A percentile compares a stretch with the other conserved stretches of the same genome.
Evolutionary conservation across 2,329 filamentous ascomycete genomes (phyloP).

Genomic region (Celoporthe dispersa): DNA sequence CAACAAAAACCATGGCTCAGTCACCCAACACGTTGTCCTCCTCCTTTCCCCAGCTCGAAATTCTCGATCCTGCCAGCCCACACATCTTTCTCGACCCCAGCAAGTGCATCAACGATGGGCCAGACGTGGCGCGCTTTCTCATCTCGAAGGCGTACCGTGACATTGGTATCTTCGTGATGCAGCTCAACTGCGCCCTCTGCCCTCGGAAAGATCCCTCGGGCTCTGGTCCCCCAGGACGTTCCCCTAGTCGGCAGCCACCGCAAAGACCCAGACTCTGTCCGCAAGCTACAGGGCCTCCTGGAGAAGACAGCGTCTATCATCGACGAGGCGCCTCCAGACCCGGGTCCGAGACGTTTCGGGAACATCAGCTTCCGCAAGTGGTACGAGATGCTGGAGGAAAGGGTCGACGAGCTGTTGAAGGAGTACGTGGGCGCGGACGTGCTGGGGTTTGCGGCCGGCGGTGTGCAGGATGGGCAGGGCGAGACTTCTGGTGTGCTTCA

Average conservation of each 20-base stretch:
- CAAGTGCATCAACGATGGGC: conserved; percentile 84
- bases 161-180: conserved; percentile 83
- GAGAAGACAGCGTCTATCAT: conserved; percentile 68
- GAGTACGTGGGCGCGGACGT: conserved; percentile 55
- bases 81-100: conserved; percentile 68
- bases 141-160: conserved; percentile 82
- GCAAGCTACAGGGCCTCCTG: conserved; percentile 69
- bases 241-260: conserved; percentile 45
- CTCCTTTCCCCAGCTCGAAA: conserved; percentile 45
- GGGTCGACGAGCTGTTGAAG: conserved; percentile 59
- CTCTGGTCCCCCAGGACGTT: conserved; percentile 50
- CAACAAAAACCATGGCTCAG: background rate
- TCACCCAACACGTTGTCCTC: background rate
- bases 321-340: conserved; percentile 79
- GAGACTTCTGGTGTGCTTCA: conserved; percentile 39
- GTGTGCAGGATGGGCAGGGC: conserved; percentile 19
- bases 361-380: conserved; percentile 90
- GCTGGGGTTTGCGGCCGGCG: conserved; percentile 34
- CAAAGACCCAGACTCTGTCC: conserved; percentile 60
- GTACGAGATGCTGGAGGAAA: conserved; percentile 70
- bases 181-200: conserved; percentile 87
- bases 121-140: conserved; percentile 82
- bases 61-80: conserved; percentile 52
- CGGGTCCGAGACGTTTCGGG: conserved; percentile 86
- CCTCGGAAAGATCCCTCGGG: conserved; percentile 58